Percentiles rank a stretch among this genome's conserved stretches.
Conservation (phyloP, 768 basidiomycete species). For the Rhodotorula sphaerocarpa region DNA sequence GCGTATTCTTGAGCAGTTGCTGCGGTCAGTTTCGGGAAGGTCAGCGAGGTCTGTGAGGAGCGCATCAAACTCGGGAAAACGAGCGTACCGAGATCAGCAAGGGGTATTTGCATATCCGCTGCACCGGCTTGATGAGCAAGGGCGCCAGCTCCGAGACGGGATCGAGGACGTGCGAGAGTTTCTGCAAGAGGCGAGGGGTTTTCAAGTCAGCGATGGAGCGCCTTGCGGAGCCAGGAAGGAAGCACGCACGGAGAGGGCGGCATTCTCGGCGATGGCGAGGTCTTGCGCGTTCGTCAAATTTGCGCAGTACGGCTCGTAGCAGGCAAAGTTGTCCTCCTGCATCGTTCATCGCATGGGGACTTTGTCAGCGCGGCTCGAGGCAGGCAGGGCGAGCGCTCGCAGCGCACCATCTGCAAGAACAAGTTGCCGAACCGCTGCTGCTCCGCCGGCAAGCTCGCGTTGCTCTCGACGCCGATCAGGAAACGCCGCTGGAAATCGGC, state of each 20-base stretch:
- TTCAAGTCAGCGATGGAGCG: too few relatives aligned
- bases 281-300: conserved; percentile 84
- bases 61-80: too few relatives aligned
- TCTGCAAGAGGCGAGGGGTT: too few relatives aligned
- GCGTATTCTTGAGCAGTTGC: conserved; percentile 40
- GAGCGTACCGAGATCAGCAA: conserved; percentile 76
- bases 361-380: too few relatives aligned
- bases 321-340: conserved; percentile 91
- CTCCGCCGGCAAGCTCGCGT: conserved; percentile 69
- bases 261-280: conserved; percentile 74
- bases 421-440: conserved; percentile 80
- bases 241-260: conserved; percentile 67
- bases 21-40: too few relatives aligned
- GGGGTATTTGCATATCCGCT: conserved; percentile 97
- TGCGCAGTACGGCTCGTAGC: conserved; percentile 95
- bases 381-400: not conserved
- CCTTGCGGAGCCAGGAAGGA: too few relatives aligned
- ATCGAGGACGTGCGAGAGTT: conserved; percentile 50
- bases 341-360: too few relatives aligned
- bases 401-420: conserved; percentile 57
- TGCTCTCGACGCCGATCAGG: conserved; percentile 79
- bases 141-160: conserved; percentile 86
- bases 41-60: not conserved
- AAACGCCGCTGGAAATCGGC: conserved; percentile 94
- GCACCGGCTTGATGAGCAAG: conserved; percentile 96